These are phyloP conservation scores for Escallonia rubra DNA, from an alignment of 129 eudicot species.

Conservation along the genomic window DNA sequence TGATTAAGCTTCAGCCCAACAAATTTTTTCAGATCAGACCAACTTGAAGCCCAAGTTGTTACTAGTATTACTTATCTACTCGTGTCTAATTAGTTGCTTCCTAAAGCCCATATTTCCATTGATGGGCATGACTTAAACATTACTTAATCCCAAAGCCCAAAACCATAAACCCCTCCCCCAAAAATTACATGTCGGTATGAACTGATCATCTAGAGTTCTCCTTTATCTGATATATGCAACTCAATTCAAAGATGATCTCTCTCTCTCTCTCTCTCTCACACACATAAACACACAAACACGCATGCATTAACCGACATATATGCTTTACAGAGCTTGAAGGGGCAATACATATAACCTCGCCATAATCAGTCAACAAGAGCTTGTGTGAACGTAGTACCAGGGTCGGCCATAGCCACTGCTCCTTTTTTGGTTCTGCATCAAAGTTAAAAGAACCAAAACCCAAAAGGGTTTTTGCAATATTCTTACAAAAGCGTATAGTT, in stretches of 20 bases:
- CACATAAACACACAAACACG: too few species aligned
- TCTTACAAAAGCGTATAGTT: background rate
- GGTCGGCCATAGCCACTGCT: background rate
- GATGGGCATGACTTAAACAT: too few species aligned
- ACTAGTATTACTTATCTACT: too few species aligned
- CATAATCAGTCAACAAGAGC: background rate
- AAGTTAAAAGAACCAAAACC: background rate
- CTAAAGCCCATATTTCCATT: too few species aligned
- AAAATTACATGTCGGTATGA: background rate
- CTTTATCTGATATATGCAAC: background rate
- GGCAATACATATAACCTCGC: background rate
- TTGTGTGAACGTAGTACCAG: background rate
- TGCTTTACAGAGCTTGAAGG: background rate
- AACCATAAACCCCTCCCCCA: too few species aligned
- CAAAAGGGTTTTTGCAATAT: background rate
- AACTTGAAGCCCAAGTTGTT: too few species aligned
- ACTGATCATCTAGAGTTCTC: background rate
- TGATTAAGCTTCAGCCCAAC: too few species aligned
- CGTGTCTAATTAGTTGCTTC: too few species aligned
- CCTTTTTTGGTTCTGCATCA: background rate
- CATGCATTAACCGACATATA: background rate
- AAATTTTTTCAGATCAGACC: too few species aligned
- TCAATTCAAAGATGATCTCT: conserved; percentile 8
- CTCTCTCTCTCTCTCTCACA: background rate
- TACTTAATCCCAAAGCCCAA: background rate